Conservation (phyloP, 306 rosid species). For the Trichosanthes truncata region DNA sequence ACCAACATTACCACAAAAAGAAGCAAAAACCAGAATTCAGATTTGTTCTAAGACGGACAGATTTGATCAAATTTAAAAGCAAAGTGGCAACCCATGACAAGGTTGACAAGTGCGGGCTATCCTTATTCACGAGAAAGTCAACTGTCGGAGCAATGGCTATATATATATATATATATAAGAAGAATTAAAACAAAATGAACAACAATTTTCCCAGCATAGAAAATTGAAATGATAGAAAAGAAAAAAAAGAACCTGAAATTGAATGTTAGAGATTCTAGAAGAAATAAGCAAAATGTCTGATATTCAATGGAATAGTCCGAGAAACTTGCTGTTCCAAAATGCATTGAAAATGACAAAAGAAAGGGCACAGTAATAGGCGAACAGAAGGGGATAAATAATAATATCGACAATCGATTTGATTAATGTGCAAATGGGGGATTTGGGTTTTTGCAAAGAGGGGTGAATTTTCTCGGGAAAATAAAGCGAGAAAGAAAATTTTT, state of each 20-base stretch:
- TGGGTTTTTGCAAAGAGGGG: background rate
- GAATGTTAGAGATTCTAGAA: constrained; percentile 30
- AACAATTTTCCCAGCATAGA: constrained; percentile 7
- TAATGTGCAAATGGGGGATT: constrained; percentile 29
- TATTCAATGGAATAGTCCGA: constrained; percentile 19
- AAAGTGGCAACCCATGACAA: constrained; percentile 23
- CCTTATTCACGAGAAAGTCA: constrained; percentile 37
- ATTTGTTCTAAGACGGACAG: background rate
- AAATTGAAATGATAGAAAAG: constrained; percentile 9
- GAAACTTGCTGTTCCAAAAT: constrained; percentile 14
- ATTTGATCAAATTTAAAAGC: background rate
- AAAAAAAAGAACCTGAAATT: constrained; percentile 25
- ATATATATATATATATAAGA: background rate
- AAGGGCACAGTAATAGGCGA: background rate
- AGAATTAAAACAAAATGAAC: background rate
- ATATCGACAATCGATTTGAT: constrained; percentile 22
- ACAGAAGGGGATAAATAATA: constrained; percentile 16
- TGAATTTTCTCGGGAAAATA: constrained; percentile 20
- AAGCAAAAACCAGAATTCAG: background rate
- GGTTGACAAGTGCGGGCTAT: constrained; percentile 22
- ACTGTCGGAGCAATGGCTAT: constrained; percentile 21
- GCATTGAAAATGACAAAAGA: constrained; percentile 15
- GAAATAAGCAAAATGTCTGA: constrained; percentile 16
- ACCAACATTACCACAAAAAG: constrained; percentile 5
- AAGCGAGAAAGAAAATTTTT: background rate